These are phyloP conservation scores for Buddleja alternifolia DNA, from an alignment of 257 asterid species.

Conservation along the genomic window DNA sequence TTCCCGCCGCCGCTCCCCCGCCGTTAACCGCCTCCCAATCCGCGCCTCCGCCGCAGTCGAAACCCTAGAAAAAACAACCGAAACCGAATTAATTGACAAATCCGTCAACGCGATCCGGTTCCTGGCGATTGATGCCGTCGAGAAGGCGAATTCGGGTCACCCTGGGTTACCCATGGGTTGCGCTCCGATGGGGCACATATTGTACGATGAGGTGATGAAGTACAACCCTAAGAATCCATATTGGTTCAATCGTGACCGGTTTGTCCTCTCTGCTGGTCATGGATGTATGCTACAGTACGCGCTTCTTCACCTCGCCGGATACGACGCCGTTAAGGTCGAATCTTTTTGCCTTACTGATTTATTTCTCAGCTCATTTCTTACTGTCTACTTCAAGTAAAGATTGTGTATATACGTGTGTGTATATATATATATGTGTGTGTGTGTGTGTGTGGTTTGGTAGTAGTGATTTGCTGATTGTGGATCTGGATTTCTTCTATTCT, in stretches of 20 bases:
- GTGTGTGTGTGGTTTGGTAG: not conserved
- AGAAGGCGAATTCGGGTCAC: slow-evolving; percentile 90
- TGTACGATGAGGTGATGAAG: slow-evolving; percentile 94
- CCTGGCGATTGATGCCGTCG: slow-evolving; percentile 85
- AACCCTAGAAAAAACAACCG: slow-evolving; percentile 63
- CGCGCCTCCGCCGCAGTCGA: slow-evolving; percentile 75
- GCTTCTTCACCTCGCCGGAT: slow-evolving; percentile 88
- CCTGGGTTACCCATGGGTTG: slow-evolving; percentile 95
- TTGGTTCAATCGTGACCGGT: slow-evolving; percentile 94
- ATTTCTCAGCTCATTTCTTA: not conserved
- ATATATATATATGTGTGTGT: no score
- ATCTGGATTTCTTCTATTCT: slow-evolving; percentile 22
- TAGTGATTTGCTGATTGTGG: not conserved
- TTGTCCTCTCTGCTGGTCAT: slow-evolving; percentile 96
- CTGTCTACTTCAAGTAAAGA: slow-evolving; percentile 1
- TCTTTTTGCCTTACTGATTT: not conserved
- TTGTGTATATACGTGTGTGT: no score
- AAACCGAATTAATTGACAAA: slow-evolving; percentile 68
- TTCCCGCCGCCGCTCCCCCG: slow-evolving; percentile 43
- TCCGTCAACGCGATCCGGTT: slow-evolving; percentile 82
- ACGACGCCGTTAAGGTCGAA: slow-evolving; percentile 69
- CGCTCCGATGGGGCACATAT: slow-evolving; percentile 93
- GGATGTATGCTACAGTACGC: slow-evolving; percentile 97
- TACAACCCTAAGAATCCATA: slow-evolving; percentile 95
- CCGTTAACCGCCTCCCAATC: slow-evolving; percentile 31